Conservation (phyloP, 2,329 filamentous ascomycete genomes). For the Rugonectria rugulosa region DNA sequence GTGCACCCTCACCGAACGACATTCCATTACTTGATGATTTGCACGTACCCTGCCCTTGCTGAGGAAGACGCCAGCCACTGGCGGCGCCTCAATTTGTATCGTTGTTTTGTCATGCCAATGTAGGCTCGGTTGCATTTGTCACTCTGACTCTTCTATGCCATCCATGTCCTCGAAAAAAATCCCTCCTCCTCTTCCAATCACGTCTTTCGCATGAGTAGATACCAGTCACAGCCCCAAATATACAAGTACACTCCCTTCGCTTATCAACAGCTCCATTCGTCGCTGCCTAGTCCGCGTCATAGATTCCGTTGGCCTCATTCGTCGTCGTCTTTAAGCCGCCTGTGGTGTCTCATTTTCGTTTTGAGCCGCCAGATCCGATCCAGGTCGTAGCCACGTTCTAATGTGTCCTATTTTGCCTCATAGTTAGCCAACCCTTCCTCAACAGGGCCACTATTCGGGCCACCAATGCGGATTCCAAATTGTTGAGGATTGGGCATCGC, state of each 20-base stretch:
- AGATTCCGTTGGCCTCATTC: slow-evolving; percentile 20
- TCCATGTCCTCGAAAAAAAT: slow-evolving; percentile 10
- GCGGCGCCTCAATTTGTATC: slow-evolving; percentile 12
- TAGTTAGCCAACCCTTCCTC: slow-evolving; percentile 24
- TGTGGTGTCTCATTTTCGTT: slow-evolving; percentile 32
- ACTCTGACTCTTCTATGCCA: neutral
- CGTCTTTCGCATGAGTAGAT: neutral
- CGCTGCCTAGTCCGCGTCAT: slow-evolving; percentile 20
- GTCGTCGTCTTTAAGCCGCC: slow-evolving; percentile 28
- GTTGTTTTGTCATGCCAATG: slow-evolving; percentile 15
- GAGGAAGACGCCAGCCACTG: slow-evolving; percentile 4
- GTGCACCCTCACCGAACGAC: slow-evolving; percentile 17
- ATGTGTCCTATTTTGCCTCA: slow-evolving; percentile 67
- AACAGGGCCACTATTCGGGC: neutral
- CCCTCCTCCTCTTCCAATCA: slow-evolving; percentile 12
- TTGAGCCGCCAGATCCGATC: slow-evolving; percentile 37
- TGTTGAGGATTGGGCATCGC: slow-evolving; percentile 43
- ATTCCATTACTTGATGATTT: slow-evolving; percentile 20
- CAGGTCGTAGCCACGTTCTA: slow-evolving; percentile 75
- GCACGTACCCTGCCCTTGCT: neutral
- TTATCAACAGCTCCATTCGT: slow-evolving; percentile 26
- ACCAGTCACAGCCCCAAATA: slow-evolving; percentile 3
- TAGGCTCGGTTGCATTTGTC: slow-evolving; percentile 4
- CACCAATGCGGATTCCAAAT: neutral
- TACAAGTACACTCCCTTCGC: slow-evolving; percentile 12